Conservation (phyloP, 441 rosid species). For the Gossypium aridum region DNA sequence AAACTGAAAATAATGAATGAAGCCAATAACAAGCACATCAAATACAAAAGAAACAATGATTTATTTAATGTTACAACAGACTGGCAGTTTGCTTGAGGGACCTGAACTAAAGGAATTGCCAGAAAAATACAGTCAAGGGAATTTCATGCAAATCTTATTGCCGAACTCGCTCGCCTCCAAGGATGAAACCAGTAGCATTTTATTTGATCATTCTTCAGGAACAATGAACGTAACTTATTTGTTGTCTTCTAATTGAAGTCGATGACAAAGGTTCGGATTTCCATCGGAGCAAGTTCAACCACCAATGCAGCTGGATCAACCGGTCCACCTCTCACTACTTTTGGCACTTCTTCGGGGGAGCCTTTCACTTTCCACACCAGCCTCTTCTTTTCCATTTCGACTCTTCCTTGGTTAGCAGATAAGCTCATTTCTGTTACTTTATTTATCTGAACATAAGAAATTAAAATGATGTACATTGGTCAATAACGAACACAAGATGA, state of each 20-base stretch:
- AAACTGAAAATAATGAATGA: not conserved
- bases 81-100: not conserved
- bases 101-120: not conserved
- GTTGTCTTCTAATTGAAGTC: conserved; percentile 7
- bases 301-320: conserved; percentile 27
- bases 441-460: conserved; percentile 24
- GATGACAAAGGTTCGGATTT: conserved; percentile 35
- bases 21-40: not conserved
- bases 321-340: conserved; percentile 28
- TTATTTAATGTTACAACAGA: conserved; percentile 3
- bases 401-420: conserved; percentile 40
- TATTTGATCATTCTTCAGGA: not conserved
- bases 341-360: conserved; percentile 14
- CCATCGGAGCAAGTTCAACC: conserved; percentile 46
- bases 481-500: not conserved
- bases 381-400: conserved; percentile 39
- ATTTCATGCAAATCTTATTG: not conserved
- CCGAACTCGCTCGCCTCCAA: not conserved
- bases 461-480: conserved; percentile 3
- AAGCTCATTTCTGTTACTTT: conserved; percentile 27
- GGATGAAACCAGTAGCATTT: not conserved
- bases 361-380: conserved; percentile 36
- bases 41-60: not conserved
- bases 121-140: not conserved
- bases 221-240: not conserved